phyloP scores from a whole-genome alignment of 148 eudicot species.

The Talinum fruticosum region DNA sequence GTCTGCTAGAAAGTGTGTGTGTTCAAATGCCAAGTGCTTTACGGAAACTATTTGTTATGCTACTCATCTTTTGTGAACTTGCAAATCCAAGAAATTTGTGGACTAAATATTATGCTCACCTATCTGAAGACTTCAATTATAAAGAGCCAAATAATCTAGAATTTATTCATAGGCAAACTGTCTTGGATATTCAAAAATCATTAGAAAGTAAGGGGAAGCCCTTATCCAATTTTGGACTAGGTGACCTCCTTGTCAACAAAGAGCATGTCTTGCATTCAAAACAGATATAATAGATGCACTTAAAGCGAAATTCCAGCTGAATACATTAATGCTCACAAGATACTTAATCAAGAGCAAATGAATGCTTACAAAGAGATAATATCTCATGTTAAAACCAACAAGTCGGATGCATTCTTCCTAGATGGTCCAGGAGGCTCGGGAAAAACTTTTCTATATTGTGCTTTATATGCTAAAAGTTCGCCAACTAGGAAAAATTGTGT shows the following conservation, averaged over 20 bases:
- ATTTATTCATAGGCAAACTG: neutral
- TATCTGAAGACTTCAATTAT: neutral
- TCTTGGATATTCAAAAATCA: too few relatives aligned
- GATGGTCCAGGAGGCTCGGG: neutral
- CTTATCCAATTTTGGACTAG: neutral
- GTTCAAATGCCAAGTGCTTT: neutral
- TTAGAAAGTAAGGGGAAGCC: neutral
- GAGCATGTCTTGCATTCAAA: neutral
- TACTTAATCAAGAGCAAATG: neutral
- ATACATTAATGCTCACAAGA: neutral
- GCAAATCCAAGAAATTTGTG: too few relatives aligned
- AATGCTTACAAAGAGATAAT: neutral
- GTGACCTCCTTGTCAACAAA: neutral
- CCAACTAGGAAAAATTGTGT: neutral
- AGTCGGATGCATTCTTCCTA: neutral
- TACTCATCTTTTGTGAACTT: neutral
- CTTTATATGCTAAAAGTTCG: neutral
- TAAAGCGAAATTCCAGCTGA: neutral
- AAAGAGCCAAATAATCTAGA: neutral
- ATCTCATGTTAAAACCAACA: neutral
- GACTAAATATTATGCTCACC: neutral
- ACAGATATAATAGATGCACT: neutral
- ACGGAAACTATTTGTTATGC: neutral
- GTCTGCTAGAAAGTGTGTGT: neutral
- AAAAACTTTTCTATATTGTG: neutral